phyloP scores from a whole-genome alignment of 805 yeast species.

The Cyberlindnera xylosilytica region DNA sequence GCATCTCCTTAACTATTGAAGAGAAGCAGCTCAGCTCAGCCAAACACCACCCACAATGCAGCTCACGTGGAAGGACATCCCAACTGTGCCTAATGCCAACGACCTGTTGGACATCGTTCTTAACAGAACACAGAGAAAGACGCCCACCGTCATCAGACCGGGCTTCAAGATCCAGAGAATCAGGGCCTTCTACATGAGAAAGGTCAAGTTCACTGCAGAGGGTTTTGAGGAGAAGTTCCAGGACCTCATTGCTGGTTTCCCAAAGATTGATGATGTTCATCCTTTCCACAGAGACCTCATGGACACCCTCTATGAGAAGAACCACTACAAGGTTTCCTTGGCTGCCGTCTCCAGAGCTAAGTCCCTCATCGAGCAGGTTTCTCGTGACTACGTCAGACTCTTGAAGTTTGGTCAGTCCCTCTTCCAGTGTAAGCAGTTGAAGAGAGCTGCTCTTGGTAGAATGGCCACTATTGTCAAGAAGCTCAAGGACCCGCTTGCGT shows the following conservation, averaged over 20 bases:
- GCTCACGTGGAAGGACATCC: constrained; percentile 97
- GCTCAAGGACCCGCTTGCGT: constrained; percentile 87
- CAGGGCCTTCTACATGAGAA: constrained; percentile 96
- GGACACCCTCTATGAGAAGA: constrained; percentile 97
- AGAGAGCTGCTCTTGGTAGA: constrained; percentile 98
- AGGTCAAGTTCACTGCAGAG: constrained; percentile 93
- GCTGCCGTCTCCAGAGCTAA: constrained; percentile 95
- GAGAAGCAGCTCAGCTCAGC: no score
- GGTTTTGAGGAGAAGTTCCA: constrained; percentile 92
- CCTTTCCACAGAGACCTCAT: constrained; percentile 98
- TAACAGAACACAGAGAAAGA: constrained; percentile 96
- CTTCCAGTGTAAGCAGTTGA: constrained; percentile 97
- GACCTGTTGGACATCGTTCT: constrained; percentile 95
- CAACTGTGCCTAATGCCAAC: constrained; percentile 87
- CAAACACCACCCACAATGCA: constrained; percentile 49
- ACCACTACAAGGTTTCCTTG: constrained; percentile 94
- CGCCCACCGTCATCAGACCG: constrained; percentile 97
- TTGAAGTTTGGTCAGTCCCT: constrained; percentile 96
- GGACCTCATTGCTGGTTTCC: constrained; percentile 84
- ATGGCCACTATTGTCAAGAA: constrained; percentile 98
- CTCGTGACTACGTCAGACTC: constrained; percentile 91
- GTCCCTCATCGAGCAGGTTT: constrained; percentile 89
- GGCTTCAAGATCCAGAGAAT: constrained; percentile 96
- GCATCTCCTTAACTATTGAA: not conserved
- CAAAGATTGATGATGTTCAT: constrained; percentile 94